Evolutionary conservation across 179 eudicot genomes (phyloP).

Genomic region (Nepenthes alata): DNA sequence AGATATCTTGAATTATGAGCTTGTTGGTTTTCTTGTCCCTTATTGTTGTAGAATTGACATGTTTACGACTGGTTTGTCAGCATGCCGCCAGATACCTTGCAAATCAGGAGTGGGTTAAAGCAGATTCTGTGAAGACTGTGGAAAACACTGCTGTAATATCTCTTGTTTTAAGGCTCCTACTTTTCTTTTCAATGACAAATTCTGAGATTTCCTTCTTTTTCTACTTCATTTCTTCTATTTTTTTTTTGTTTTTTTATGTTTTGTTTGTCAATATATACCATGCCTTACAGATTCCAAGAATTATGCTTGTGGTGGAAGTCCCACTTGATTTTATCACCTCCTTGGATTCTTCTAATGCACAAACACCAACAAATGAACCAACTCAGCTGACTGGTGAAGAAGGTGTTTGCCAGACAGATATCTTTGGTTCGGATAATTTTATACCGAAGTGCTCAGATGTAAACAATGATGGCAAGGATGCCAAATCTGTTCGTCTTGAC

Average conservation of each 20-base stretch:
- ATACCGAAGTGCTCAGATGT: constrained; percentile 26
- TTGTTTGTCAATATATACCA: not conserved
- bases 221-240: not conserved
- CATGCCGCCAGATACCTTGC: constrained; percentile 98
- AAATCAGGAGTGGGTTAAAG: constrained; percentile 97
- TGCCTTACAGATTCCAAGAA: constrained; percentile 70
- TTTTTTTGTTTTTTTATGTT: constrained; percentile 6
- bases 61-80: constrained; percentile 28
- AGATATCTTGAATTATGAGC: not conserved
- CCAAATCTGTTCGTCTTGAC: constrained; percentile 73
- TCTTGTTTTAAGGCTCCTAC: constrained; percentile 3
- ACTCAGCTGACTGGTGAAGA: constrained; percentile 30
- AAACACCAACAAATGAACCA: constrained; percentile 28
- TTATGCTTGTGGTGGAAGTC: constrained; percentile 98
- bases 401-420: constrained; percentile 23
- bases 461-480: constrained; percentile 26
- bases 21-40: not conserved
- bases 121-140: constrained; percentile 88
- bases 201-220: too few species aligned
- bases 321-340: constrained; percentile 54
- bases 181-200: not conserved
- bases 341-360: constrained; percentile 28
- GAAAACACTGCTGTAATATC: constrained; percentile 80
- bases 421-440: constrained; percentile 25
- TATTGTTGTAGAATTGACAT: constrained; percentile 6